Evolutionary conservation across 768 basidiomycete species (phyloP).

Genomic region (Russula emetica): DNA sequence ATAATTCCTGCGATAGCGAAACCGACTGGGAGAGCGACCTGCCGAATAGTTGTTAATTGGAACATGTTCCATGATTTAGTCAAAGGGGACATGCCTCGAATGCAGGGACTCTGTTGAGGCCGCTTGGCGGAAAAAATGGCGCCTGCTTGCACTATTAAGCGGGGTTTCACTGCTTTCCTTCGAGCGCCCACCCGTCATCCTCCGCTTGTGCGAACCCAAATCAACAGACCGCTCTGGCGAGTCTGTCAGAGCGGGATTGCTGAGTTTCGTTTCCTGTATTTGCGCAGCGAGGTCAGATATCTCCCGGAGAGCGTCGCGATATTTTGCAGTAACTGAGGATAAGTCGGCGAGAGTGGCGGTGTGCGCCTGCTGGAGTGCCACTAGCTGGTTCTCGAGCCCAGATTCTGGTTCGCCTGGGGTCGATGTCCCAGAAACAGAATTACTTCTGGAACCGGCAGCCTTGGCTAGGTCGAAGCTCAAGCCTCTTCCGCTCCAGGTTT

Average conservation of each 20-base stretch:
- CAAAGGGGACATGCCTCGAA: slow-evolving; percentile 53
- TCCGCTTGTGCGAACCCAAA: slow-evolving; percentile 45
- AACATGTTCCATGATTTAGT: slow-evolving; percentile 21
- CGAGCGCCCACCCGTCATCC: slow-evolving; percentile 47
- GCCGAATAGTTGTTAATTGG: slow-evolving; percentile 27
- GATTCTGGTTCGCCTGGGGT: slow-evolving; percentile 37
- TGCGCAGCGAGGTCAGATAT: slow-evolving; percentile 93
- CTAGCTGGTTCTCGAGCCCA: slow-evolving; percentile 56
- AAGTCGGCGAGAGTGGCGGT: slow-evolving; percentile 76
- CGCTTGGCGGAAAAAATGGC: slow-evolving; percentile 85
- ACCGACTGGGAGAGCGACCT: slow-evolving; percentile 91
- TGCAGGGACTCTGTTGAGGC: slow-evolving; percentile 84
- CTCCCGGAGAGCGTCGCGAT: slow-evolving; percentile 82
- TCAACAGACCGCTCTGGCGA: slow-evolving; percentile 46
- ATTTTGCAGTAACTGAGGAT: slow-evolving; percentile 73
- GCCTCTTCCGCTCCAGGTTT: slow-evolving; percentile 59
- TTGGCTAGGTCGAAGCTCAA: slow-evolving; percentile 45
- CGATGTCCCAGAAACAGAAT: slow-evolving; percentile 33
- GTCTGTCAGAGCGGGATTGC: slow-evolving; percentile 45
- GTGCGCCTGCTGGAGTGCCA: slow-evolving; percentile 76
- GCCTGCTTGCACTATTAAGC: slow-evolving; percentile 49
- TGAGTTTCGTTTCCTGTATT: slow-evolving; percentile 79
- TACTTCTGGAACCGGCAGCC: slow-evolving; percentile 29
- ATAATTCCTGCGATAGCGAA: slow-evolving; percentile 97
- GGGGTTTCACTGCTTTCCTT: slow-evolving; percentile 50